Evolutionary conservation across 495 filamentous ascomycete genomes (phyloP), one percentile per base, ranked within the genome.

Genomic region (Neurospora sp.): DNA sequence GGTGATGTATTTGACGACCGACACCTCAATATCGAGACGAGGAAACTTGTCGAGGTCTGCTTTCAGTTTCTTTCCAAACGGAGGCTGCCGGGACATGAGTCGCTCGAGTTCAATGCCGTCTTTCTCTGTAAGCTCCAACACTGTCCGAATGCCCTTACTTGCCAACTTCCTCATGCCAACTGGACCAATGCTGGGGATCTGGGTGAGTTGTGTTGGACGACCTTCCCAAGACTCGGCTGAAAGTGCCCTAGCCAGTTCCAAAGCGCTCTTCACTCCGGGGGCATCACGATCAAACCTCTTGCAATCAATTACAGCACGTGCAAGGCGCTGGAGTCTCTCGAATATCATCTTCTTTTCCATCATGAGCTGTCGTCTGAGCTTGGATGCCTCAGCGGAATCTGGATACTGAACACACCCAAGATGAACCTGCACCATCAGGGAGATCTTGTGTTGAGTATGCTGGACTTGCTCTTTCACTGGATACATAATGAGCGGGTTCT

Each of bases 251-350:
- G 89, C 86, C 22, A 98, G 85, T 76, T 96, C 93, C 17, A 98
- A 83, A 12, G 93, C 91, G 73, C 90, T 91, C 68, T 87, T 86
- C 10, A 87, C 86, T 10, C 89, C 82, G 4, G 91, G 76, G 0
- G 92, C 89, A 76, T 97, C 94, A 8, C 87, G 82, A 7, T 90
- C 86, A 27, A 84, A 74, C 9, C 91, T 86, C 75, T 93, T 89
- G 75, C 94, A 97, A 48, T 98, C 96, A 68, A 97, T 88, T 9
- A 97, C 86, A 74, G 94, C 97, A 8, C 93, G 89, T 20, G 95
- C 87, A 0, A 98, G 80, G 8, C 94, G 88, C 74, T 90, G 89
- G 7, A 92, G 83, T 70, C 92, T 88, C 31, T 91, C 87, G 75
- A 98, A 93, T 35, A 98, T 86, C 9, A 89, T 75, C 20, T 68